Base-by-base conservation (phyloP, 2,329 filamentous ascomycete species). In the Claviceps pusilla region DNA sequence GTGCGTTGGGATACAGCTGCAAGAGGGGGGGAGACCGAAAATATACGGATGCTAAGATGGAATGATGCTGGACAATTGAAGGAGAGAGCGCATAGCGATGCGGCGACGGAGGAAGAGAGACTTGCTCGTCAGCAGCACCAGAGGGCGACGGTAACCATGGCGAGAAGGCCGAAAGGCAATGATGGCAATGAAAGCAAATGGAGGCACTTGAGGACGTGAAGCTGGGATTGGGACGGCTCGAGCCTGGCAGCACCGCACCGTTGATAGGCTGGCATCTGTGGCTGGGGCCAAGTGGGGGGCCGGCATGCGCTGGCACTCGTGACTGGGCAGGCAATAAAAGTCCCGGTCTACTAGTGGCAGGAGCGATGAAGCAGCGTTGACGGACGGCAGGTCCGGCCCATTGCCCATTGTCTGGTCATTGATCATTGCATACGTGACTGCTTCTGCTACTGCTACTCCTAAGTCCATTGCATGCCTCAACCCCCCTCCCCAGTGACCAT, bases 31-130 rank as follows among this genome's bases (percentile, higher is more conserved):
- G 48, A 4, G 39, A 46, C 28, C 1, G 42, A 39, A 31, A 10
- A 39, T 41, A 50, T 51, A 57, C 33, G 19, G 49, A 54, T 56
- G 43, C 51, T 84, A 61, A 43, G n/a, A 63, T 42, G 66, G 55
- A 58, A 52, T 29, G 45, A 52, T 54, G 55, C 56, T 41, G 49
- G 51, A 56, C 11, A 35, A 47, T 48, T 50, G 55, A 56, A 48
- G 49, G 57, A 53, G 55, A 54, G 52, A 42, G 59, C 57, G 57
- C 61, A 61, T 60, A 57, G 55, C 57, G 58, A 52, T 56, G 54
- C 52, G 51, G 35, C 39, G 46, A 48, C 45, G 41, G 37, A 37
- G 19, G 19, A 19, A 6, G 41, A 52, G 47, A 48, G 50, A 46
- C 50, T 56, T 55, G 56, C 50, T 54, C 51, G 54, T 57, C 53